A percentile compares a stretch with the other conserved stretches of the same genome.
Conservation (phyloP, 768 basidiomycete species). For the Boletus patriciae region DNA sequence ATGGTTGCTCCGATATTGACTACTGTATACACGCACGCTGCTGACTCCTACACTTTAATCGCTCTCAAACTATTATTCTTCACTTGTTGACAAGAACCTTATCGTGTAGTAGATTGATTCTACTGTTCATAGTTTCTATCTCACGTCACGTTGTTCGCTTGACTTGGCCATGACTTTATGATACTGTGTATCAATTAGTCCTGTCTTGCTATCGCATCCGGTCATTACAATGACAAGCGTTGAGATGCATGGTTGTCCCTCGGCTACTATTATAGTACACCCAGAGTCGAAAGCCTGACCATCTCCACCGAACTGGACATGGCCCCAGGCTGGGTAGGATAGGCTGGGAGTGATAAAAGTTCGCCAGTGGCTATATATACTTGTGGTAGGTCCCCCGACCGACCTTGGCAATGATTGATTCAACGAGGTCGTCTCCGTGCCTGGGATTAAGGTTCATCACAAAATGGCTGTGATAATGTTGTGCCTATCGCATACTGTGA, state of each 20-base stretch:
- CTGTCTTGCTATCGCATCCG: not conserved
- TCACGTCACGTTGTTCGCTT: not conserved
- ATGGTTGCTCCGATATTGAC: not conserved
- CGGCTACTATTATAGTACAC: too few species aligned
- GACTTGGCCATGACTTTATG: slow-evolving; percentile 10
- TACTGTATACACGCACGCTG: not conserved
- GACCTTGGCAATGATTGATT: too few species aligned
- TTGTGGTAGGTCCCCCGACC: too few species aligned
- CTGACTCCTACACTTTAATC: slow-evolving; percentile 3
- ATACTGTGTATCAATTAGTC: slow-evolving; percentile 34
- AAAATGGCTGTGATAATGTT: not conserved
- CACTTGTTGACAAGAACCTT: slow-evolving; percentile 7
- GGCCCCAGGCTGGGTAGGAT: not conserved
- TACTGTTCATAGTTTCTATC: slow-evolving; percentile 19
- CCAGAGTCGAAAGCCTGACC: not conserved
- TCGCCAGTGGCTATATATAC: too few species aligned
- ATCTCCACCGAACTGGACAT: not conserved
- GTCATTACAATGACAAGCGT: not conserved
- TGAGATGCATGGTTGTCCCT: not conserved
- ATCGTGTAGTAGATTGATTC: slow-evolving; percentile 29
- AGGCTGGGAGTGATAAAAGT: too few species aligned
- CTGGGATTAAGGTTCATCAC: not conserved
- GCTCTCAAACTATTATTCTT: not conserved
- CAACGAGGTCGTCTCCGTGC: too few species aligned
- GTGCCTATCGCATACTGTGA: not conserved